Base-by-base conservation (phyloP, 1,284 basidiomycete species). In the Vanrija sp. region DNA sequence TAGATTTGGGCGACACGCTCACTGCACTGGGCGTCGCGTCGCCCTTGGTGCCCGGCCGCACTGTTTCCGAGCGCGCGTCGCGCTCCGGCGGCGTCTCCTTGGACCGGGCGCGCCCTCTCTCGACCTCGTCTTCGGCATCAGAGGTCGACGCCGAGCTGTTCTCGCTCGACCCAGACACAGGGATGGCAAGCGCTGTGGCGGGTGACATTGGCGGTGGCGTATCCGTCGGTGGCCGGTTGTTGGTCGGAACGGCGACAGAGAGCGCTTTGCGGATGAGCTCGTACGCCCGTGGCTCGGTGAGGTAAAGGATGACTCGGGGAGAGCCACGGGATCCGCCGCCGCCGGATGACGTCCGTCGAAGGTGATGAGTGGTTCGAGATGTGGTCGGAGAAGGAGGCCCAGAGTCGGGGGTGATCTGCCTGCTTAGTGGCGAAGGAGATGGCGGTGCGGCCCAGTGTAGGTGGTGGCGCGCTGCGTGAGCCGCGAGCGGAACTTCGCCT, bases 201-300 rank as follows among this genome's bases (percentile, higher is more conserved):
- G 59, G 51, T 14, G 55, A 55, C n/a, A 46, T 18, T 5, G 53
- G 39, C 3, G 34, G 42, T n/a, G 38, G 25, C 6, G 15, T 46
- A n/a, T 45, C 40, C 12, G 42, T n/a, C 10, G 14, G 4, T 26
- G 25, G n/a, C 5, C 15, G 21, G 26, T 9, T 45, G 50, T 9
- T 44, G 47, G 34, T 34, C 12, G 52, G 50, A 14, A 52, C 49
- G 3, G 55, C 59, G 0, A 52, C 58, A 15, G 63, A 52, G 1
- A 73, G 52, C 12, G 68, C 68, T 5, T 29, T 40, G 12, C 62
- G 60, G 5, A 73, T 10, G 7, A 62, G 46, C 6, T 51, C 21
- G 49, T 68, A 67, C 0, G 64, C 65, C 19, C 71, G 52, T 7
- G 62, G 55, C 45, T 71, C 71, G 7, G 69, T 65, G 6, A 70